Conservation (phyloP, 306 rosid species). For the Luffa acutangula region DNA sequence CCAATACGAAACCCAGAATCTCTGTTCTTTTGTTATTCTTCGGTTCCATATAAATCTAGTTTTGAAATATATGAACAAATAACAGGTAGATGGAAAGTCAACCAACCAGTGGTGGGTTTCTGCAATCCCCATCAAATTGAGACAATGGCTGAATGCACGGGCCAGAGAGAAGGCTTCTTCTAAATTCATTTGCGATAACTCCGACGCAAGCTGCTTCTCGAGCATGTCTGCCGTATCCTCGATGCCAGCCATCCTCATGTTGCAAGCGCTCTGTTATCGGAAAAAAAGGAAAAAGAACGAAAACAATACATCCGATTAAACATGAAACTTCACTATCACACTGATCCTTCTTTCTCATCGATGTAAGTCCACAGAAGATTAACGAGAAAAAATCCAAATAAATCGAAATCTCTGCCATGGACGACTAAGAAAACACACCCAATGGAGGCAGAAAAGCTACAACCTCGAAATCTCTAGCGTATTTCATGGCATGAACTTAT, state of each 20-base stretch:
- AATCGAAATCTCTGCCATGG: not conserved
- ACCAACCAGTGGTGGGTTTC: constrained; percentile 83
- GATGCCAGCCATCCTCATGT: constrained; percentile 83
- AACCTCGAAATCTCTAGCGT: not conserved
- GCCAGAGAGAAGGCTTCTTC: constrained; percentile 77
- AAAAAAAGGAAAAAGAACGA: not conserved
- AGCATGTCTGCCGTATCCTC: constrained; percentile 61
- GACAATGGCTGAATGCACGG: constrained; percentile 88
- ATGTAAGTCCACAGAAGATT: not conserved
- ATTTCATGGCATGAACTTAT: not conserved
- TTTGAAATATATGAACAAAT: not conserved
- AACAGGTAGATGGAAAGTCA: not conserved
- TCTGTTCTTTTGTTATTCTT: not conserved
- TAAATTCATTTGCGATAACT: constrained; percentile 70
- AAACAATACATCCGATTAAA: not conserved
- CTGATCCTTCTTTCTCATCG: not conserved
- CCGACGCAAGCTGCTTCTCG: constrained; percentile 81
- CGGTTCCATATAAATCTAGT: not conserved
- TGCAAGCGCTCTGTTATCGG: constrained; percentile 55
- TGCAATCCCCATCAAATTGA: constrained; percentile 83
- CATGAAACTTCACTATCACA: not conserved
- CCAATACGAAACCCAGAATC: not conserved
- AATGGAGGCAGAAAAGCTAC: not conserved
- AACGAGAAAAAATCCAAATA: not conserved
- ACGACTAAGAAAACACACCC: not conserved